Base-by-base conservation (phyloP, 2,329 filamentous ascomycete species). In the Diplocarpon mali region DNA sequence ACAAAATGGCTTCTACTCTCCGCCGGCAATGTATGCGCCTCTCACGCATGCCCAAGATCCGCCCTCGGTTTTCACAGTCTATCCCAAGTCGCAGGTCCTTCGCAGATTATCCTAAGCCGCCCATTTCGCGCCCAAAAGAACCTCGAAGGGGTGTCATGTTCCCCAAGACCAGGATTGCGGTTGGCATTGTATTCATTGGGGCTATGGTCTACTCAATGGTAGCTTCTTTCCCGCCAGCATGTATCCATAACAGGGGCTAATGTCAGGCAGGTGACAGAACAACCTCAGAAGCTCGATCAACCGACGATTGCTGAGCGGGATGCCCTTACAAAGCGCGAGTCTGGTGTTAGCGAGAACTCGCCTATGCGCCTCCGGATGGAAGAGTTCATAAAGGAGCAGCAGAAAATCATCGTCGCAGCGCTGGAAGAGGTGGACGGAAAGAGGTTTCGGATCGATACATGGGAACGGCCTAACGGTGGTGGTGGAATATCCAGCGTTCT, bases 351-450 rank as follows among this genome's bases (percentile, higher is more conserved):
- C 38, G 74, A 80, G 46, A 71, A 80, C 57, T 95, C 90, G 12
- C 89, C 92, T 2, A 96, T 98, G 90, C 88, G 92, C 44, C 74
- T 98, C 46, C 86, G 90, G 52, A 96, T 98, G 92, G 92, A 98
- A 67, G 79, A 85, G 58, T 85, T 96, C 63, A 93, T 96, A 65
- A 92, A 92, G 64, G 78, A 88, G 57, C 86, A 96, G 59, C 92
- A 98, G 62, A 76, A 85, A 57, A 76, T 83, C 51, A 98, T 98
- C 47, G 83, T 96, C 24, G 70, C 76, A 45, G 87, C 83, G 46
- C 75, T 98, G 16, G 83, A 93, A 63, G 75, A 79, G 56, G 71
- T 96, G 35, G 92, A 96, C 60, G 89, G 87, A 46, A 78, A 76
- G 52, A 75, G 78, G 54, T 98, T 98, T 69, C 75, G 76, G 48